These are phyloP conservation scores for Colletotrichum neosansevieriae DNA, from an alignment of 2,329 filamentous ascomycete species.

Conservation along the genomic window DNA sequence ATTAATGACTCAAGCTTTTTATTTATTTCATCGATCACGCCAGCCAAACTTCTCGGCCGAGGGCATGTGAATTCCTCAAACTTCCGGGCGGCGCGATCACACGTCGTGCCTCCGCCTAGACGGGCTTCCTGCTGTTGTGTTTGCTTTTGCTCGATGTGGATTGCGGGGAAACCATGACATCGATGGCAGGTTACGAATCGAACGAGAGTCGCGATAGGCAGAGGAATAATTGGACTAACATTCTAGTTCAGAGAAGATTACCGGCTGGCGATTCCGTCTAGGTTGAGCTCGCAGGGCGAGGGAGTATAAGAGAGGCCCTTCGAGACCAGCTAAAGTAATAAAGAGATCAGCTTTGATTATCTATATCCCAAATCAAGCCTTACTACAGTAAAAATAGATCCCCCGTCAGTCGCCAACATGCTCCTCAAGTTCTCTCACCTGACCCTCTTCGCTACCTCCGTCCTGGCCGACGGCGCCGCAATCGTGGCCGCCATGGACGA, in stretches of 20 bases:
- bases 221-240: background rate
- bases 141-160: slow-evolving; percentile 1
- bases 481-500: slow-evolving; percentile 52
- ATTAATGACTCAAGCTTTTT: too few species aligned
- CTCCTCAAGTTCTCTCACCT: slow-evolving; percentile 36
- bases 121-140: background rate
- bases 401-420: slow-evolving; percentile 11
- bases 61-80: slow-evolving; percentile 19
- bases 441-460: slow-evolving; percentile 37
- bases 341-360: background rate
- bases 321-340: background rate
- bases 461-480: slow-evolving; percentile 49
- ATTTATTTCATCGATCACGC: too few species aligned
- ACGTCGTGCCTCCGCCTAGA: slow-evolving; percentile 6
- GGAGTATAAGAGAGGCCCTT: slow-evolving; percentile 14
- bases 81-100: slow-evolving; percentile 18
- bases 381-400: background rate
- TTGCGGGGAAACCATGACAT: slow-evolving; percentile 13
- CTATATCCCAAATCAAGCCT: background rate
- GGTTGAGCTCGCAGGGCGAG: background rate
- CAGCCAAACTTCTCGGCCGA: slow-evolving; percentile 1
- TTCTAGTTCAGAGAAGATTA: background rate
- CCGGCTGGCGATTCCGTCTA: background rate
- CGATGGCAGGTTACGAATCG: slow-evolving; percentile 8
- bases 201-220: slow-evolving; percentile 1